Percentiles rank a stretch among this genome's conserved stretches.
Conservation (phyloP, 1,139 yeast species). For the Suhomyces yuchorum region DNA sequence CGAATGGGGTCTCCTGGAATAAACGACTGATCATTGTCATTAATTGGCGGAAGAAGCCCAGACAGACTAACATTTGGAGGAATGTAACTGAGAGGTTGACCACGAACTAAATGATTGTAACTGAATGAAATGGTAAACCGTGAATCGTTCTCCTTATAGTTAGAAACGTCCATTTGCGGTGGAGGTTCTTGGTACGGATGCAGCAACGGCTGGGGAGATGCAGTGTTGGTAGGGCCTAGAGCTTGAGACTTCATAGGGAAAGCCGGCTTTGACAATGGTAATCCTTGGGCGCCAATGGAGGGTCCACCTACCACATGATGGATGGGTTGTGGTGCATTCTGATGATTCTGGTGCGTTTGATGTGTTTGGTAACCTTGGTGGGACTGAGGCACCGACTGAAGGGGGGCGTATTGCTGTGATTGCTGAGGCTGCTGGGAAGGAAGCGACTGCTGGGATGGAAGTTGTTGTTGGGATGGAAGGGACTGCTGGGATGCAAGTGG, state of each 20-base stretch:
- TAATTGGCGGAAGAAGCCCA: neutral
- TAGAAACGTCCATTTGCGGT: neutral
- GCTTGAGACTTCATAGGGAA: neutral
- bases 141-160: constrained; percentile 2
- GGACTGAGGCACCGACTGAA: no score
- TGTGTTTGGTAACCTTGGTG: neutral
- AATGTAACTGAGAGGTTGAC: constrained; percentile 7
- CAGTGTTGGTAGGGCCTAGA: neutral
- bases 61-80: constrained; percentile 1
- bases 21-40: neutral
- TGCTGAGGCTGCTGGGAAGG: no score
- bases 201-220: neutral
- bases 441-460: no score
- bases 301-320: neutral
- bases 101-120: neutral
- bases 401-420: no score
- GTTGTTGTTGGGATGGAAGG: no score
- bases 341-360: neutral
- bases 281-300: neutral
- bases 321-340: neutral
- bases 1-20: constrained; percentile 6
- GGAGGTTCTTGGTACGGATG: neutral
- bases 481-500: neutral
- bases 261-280: neutral
- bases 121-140: constrained; percentile 5